Evolutionary conservation across 164 flowering plant species (phyloP).

Genomic region (Vitis amurensis): DNA sequence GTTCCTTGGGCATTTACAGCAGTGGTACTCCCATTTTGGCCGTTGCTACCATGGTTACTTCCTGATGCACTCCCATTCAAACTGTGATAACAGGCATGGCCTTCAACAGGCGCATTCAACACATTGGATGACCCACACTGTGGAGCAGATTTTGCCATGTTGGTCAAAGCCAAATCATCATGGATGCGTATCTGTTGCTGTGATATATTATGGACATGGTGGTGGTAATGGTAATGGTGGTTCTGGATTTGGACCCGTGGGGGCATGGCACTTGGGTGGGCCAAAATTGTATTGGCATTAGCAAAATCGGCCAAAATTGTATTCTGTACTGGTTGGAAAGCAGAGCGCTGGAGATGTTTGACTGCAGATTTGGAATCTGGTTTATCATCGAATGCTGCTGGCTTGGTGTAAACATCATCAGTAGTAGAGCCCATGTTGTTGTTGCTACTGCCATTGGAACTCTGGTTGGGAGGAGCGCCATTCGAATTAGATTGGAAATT

Average conservation of each 20-base stretch:
- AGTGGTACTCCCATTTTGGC: slow-evolving; percentile 27
- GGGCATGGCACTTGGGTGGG: slow-evolving; percentile 10
- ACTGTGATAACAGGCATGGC: slow-evolving; percentile 24
- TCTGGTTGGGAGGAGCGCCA: slow-evolving; percentile 13
- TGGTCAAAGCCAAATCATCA: slow-evolving; percentile 19
- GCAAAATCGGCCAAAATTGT: slow-evolving; percentile 10
- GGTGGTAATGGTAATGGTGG: slow-evolving; percentile 34
- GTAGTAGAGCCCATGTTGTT: slow-evolving; percentile 29
- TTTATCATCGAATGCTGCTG: slow-evolving; percentile 9
- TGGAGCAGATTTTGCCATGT: slow-evolving; percentile 3
- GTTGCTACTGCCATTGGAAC: slow-evolving; percentile 24
- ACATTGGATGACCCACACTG: slow-evolving; percentile 29
- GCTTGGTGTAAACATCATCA: slow-evolving; percentile 12
- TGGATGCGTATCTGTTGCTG: slow-evolving; percentile 13
- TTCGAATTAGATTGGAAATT: slow-evolving; percentile 12
- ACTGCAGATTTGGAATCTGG: slow-evolving; percentile 3
- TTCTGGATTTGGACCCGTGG: slow-evolving; percentile 26
- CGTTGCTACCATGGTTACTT: slow-evolving; percentile 40
- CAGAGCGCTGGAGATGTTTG: slow-evolving; percentile 10
- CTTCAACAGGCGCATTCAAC: slow-evolving; percentile 9
- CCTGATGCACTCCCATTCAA: slow-evolving; percentile 39
- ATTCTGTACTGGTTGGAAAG: slow-evolving; percentile 19
- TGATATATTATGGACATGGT: slow-evolving; percentile 17
- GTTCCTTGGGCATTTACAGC: slow-evolving; percentile 20
- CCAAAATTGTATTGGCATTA: slow-evolving; percentile 1